Evolutionary conservation across 768 basidiomycete species (phyloP).

Genomic region (Mycena latifolia): DNA sequence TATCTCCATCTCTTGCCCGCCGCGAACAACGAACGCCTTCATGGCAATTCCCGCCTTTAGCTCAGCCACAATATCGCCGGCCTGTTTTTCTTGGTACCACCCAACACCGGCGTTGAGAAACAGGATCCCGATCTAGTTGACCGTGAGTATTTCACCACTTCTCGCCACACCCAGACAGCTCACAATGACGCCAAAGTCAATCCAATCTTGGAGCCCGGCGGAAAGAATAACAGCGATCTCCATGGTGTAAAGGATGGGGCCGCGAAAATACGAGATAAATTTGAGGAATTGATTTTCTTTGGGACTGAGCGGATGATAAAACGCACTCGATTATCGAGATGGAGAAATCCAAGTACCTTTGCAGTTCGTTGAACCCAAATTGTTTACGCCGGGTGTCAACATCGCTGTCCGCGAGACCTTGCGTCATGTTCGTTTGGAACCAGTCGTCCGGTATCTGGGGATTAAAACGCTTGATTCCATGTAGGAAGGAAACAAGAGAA

Average conservation of each 20-base stretch:
- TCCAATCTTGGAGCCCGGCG: slow-evolving; percentile 60
- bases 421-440: slow-evolving; percentile 53
- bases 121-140: slow-evolving; percentile 50
- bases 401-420: slow-evolving; percentile 51
- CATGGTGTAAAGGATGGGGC: slow-evolving; percentile 59
- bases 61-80: slow-evolving; percentile 61
- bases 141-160: not conserved
- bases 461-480: not conserved
- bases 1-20: slow-evolving; percentile 55
- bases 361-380: slow-evolving; percentile 58
- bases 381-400: slow-evolving; percentile 46
- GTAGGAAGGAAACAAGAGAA: not conserved
- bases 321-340: not conserved
- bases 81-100: slow-evolving; percentile 53
- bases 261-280: slow-evolving; percentile 58
- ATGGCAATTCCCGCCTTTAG: slow-evolving; percentile 63
- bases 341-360: slow-evolving; percentile 43
- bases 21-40: slow-evolving; percentile 53
- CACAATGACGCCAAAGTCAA: slow-evolving; percentile 63
- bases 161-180: slow-evolving; percentile 29
- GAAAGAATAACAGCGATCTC: slow-evolving; percentile 60
- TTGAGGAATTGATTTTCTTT: slow-evolving; percentile 57
- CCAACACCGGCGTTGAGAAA: slow-evolving; percentile 54
- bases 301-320: slow-evolving; percentile 38
- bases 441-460: slow-evolving; percentile 50